Evolutionary conservation across 805 yeast species (phyloP), one percentile per base, ranked within the genome.

Genomic region (Barnettozyma botsteinii): DNA sequence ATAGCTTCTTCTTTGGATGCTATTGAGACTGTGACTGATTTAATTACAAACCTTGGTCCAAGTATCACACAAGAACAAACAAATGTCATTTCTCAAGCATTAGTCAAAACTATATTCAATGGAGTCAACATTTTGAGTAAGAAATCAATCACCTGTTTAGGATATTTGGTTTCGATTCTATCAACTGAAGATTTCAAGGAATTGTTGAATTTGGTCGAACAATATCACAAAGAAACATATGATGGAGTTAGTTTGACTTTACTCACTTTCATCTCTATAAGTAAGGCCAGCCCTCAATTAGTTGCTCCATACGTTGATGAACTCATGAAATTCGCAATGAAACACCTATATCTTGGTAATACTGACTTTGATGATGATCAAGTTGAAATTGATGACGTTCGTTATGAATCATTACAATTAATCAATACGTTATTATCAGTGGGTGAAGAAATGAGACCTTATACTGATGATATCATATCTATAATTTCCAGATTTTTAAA

Each of bases 21-120:
- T 30, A 69, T 81, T 46, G 91, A 83, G 53, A 68, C 80, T 6
- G 55, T 81, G 32, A 66, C 72, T 18, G 86, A 79, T 49, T 48
- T 81, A 30, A 60, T 79, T 34, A 70, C 68, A 42, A 65, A 69
- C 40, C 60, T 77, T 43, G 79, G 81, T 4, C 49, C 60, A 14
- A 60, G 61, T 4, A 59, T 78, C 25, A 46, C 63, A 0, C 43
- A 51, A 5, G 54, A 49, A 1, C 77, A 75, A 38, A 41, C 70
- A 10, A 47, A 37, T 1, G 45, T 42, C 12, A 47, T 57, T 7
- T 52, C 55, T 32, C 31, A 37, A 4, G 48, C 55, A 7, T 58
- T 77, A 32, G 53, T 71, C 10, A 48, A 53, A 2, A 57, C 70
- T 2, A 61, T 73, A 2, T 72, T 64, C 38, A 52, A 52, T 15